phyloP scores from a whole-genome alignment of 129 eudicot species.

The Smallanthus sonchifolius region DNA sequence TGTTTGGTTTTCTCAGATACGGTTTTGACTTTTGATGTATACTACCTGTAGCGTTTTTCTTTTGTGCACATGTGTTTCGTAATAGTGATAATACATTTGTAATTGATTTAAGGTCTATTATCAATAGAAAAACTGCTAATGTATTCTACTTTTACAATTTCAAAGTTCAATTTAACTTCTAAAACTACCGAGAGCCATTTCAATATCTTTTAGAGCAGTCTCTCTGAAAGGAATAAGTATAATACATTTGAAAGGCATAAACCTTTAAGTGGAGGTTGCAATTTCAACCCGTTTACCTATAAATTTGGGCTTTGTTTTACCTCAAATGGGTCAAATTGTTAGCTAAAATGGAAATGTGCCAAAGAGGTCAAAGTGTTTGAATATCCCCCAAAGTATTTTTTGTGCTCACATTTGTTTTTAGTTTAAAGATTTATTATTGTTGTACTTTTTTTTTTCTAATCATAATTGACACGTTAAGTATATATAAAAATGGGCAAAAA shows the following conservation, averaged over 20 bases:
- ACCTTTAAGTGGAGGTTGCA: not conserved
- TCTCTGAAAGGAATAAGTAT: too few species aligned
- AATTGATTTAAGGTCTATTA: not conserved
- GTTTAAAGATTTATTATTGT: not conserved
- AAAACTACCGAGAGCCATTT: not conserved
- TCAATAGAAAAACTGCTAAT: not conserved
- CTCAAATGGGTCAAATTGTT: not conserved
- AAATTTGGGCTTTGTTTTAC: not conserved
- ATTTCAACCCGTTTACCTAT: not conserved
- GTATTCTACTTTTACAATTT: not conserved
- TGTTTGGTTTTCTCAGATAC: not conserved
- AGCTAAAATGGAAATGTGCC: not conserved
- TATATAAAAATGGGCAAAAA: not conserved
- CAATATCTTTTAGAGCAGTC: too few species aligned
- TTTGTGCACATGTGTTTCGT: not conserved
- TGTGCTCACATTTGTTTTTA: not conserved
- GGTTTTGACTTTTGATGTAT: not conserved
- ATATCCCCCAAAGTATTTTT: not conserved
- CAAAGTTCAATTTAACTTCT: not conserved
- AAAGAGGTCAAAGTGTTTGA: constrained; percentile 1
- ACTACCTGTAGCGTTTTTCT: not conserved
- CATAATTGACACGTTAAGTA: not conserved
- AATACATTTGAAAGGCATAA: not conserved
- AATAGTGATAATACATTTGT: not conserved
- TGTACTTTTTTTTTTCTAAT: not conserved